Evolutionary conservation across 768 basidiomycete genomes (phyloP), one percentile per base, ranked within the genome.

Genomic region (Suillus tomentosus): DNA sequence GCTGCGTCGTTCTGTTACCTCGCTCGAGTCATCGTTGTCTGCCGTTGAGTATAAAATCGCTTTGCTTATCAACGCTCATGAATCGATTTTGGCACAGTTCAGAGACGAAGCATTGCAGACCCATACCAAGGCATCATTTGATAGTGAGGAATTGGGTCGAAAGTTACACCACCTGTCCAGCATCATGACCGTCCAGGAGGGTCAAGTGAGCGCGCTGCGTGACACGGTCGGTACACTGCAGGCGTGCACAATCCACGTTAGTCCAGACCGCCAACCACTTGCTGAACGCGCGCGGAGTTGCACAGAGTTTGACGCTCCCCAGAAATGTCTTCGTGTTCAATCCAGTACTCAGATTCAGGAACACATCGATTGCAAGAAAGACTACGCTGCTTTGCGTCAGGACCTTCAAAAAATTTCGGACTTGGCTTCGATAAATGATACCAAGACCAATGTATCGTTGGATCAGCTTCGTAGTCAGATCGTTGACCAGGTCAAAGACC

Each of bases 401-500:
- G 53, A 54, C 34, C 34, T 54, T 5, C 53, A 54, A 36, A 54
- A 54, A 7, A 10, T 36, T 34, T 54, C 53, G 19, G 19, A 54
- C 34, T 54, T 36, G 36, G 34, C 6, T 31, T 54, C 53, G 34
- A 54, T 54, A 34, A 54, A 36, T 14, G 11, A 36, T n/a, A 54
- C 31, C 10, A 54, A 54, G 19, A 54, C 19, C 10, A 54, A 36
- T 7, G 6, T 13, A 13, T 54, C 34, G 6, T 36, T 54, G 53
- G 53, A 34, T 54, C 19, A 54, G 34, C 31, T 54, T 34, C 53
- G 31, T 36, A 36, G 31, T n/a, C 19, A n/a, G 34, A n/a, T 54
- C 31, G 53, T 54, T 34, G 34, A 54, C 19, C 53, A 54, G 19
- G 34, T 54, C 53, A 54, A 54, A 36, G 53, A 54, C 6, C 53